phyloP scores from a whole-genome alignment of 2,329 filamentous ascomycete species.

The Calonectria pseudoturangicola region DNA sequence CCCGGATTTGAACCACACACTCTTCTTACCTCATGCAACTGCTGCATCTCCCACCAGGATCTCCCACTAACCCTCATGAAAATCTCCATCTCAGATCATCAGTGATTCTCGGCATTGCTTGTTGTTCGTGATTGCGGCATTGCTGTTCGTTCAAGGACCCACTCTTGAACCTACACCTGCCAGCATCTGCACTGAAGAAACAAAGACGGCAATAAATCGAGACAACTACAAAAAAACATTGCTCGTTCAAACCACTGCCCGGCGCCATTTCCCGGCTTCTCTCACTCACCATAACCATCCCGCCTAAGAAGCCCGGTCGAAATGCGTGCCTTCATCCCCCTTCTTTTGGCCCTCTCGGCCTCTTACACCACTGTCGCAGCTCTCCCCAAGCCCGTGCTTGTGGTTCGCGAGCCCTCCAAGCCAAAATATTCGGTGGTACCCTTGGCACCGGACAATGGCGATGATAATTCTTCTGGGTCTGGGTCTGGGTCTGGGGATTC shows the following conservation, averaged over 20 bases:
- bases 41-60: constrained; percentile 22
- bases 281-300: constrained; percentile 14
- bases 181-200: constrained; percentile 5
- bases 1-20: constrained; percentile 32
- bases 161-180: constrained; percentile 22
- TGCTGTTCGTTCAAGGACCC: not conserved
- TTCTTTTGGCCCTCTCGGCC: constrained; percentile 57
- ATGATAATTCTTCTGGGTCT: constrained; percentile 46
- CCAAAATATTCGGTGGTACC: constrained; percentile 64
- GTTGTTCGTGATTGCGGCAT: not conserved
- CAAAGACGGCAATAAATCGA: not conserved
- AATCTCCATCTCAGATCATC: not conserved
- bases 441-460: constrained; percentile 58
- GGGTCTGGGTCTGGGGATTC: constrained; percentile 47
- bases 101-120: constrained; percentile 11
- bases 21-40: constrained; percentile 43
- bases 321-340: constrained; percentile 57
- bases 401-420: constrained; percentile 52
- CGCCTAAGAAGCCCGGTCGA: constrained; percentile 46
- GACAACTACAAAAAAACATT: not conserved
- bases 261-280: constrained; percentile 5
- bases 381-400: constrained; percentile 54
- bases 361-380: constrained; percentile 53
- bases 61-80: constrained; percentile 14
- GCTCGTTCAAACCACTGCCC: not conserved